Percentiles rank a stretch among this genome's conserved stretches.
Evolutionary conservation across 2,329 filamentous ascomycete species (phyloP).

Genomic region (Grosmannia penicillata): DNA sequence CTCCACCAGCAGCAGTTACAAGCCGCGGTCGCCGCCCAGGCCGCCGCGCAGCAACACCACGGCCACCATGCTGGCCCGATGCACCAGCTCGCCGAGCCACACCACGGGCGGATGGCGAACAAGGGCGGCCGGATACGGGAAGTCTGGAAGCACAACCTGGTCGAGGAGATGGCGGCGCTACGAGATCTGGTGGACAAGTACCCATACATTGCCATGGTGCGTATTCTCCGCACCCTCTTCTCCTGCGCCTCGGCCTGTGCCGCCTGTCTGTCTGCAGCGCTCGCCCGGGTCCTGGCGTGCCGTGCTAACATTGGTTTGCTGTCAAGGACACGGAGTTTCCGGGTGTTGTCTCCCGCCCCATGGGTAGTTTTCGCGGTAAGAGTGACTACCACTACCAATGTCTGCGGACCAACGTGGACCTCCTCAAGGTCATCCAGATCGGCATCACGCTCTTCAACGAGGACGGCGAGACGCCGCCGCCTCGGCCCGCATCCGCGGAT

Average conservation of each 20-base stretch:
- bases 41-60: slow-evolving; percentile 39
- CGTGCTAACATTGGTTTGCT: too few relatives aligned
- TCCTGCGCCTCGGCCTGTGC: neutral
- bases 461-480: slow-evolving; percentile 73
- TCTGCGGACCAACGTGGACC: slow-evolving; percentile 88
- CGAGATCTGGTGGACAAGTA: slow-evolving; percentile 78
- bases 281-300: neutral
- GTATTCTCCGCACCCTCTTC: slow-evolving; percentile 16
- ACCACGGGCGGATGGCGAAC: slow-evolving; percentile 39
- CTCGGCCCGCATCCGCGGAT: slow-evolving; percentile 40
- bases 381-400: slow-evolving; percentile 99
- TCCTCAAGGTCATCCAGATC: slow-evolving; percentile 94
- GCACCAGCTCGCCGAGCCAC: slow-evolving; percentile 28
- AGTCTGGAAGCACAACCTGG: slow-evolving; percentile 86
- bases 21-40: slow-evolving; percentile 31
- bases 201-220: slow-evolving; percentile 94
- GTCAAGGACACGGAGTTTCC: slow-evolving; percentile 99
- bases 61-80: slow-evolving; percentile 12
- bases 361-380: slow-evolving; percentile 87
- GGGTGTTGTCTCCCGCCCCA: slow-evolving; percentile 89
- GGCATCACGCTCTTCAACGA: slow-evolving; percentile 88
- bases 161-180: slow-evolving; percentile 78
- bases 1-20: slow-evolving; percentile 8
- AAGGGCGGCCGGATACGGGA: slow-evolving; percentile 79
- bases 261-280: slow-evolving; percentile 1